Conservation (phyloP, 2,329 filamentous ascomycete species). For the Penicillium sp. region DNA sequence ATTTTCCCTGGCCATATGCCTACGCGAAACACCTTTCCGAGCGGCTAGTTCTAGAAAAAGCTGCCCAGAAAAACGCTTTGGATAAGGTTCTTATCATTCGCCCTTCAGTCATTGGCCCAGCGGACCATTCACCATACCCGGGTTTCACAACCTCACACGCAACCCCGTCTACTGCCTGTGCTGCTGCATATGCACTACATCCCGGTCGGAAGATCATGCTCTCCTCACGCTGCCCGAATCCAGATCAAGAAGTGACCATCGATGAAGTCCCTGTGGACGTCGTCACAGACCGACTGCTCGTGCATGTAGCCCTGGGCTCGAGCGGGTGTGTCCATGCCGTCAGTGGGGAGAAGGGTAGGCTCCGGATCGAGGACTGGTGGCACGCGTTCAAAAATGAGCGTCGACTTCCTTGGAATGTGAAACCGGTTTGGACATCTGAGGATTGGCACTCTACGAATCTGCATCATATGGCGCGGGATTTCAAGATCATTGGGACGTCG, state of each 20-base stretch:
- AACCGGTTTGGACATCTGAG: conserved; percentile 15
- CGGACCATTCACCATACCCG: conserved; percentile 20
- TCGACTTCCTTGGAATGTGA: conserved; percentile 19
- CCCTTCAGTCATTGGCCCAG: conserved; percentile 25
- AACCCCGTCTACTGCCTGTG: conserved; percentile 18
- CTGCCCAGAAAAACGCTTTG: conserved; percentile 12
- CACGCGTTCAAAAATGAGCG: conserved; percentile 21
- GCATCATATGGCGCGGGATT: conserved; percentile 17
- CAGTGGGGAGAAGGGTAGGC: conserved; percentile 19
- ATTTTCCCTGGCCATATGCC: conserved; percentile 21
- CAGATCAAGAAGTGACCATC: conserved; percentile 19
- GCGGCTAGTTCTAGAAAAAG: conserved; percentile 16
- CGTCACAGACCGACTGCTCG: conserved; percentile 22
- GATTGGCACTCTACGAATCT: conserved; percentile 22
- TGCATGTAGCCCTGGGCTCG: conserved; percentile 17
- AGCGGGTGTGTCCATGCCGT: conserved; percentile 23
- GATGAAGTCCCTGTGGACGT: conserved; percentile 29
- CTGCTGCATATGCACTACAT: conserved; percentile 21
- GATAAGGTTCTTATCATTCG: conserved; percentile 25
- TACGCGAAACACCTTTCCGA: conserved; percentile 20
- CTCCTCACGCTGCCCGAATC: conserved; percentile 17
- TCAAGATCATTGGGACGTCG: conserved; percentile 25
- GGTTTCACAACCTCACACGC: conserved; percentile 20
- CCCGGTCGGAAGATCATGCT: conserved; percentile 18
- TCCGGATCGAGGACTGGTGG: conserved; percentile 23